These are phyloP conservation scores for Kernera saxatilis DNA, from an alignment of 345 rosid species.

Conservation along the genomic window DNA sequence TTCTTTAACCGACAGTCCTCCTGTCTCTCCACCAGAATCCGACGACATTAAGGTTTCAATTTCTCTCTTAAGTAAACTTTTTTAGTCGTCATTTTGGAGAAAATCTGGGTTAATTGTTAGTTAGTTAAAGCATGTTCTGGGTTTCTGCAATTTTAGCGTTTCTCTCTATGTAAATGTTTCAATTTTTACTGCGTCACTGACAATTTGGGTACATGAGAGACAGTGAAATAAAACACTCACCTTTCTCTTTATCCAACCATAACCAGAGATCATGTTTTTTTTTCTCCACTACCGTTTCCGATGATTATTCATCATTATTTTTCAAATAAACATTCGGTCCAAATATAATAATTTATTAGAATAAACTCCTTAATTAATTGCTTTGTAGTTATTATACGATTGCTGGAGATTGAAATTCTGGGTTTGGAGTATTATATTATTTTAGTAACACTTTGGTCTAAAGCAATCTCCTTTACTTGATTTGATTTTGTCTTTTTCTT, in stretches of 20 bases:
- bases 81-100: background rate
- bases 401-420: background rate
- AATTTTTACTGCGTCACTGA: constrained; percentile 26
- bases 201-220: constrained; percentile 33
- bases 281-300: constrained; percentile 15
- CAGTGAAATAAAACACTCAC: constrained; percentile 28
- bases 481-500: constrained; percentile 30
- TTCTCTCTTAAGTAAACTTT: background rate
- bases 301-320: constrained; percentile 10
- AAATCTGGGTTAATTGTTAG: background rate
- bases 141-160: constrained; percentile 5
- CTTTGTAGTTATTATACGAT: background rate
- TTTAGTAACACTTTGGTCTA: constrained; percentile 19
- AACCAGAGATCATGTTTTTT: constrained; percentile 26
- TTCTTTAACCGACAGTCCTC: constrained; percentile 94
- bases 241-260: constrained; percentile 48
- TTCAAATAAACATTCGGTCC: background rate
- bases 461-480: constrained; percentile 28
- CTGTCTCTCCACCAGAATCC: constrained; percentile 86
- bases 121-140: constrained; percentile 12
- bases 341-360: background rate
- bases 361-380: background rate
- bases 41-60: constrained; percentile 72
- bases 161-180: constrained; percentile 10
- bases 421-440: background rate